Base-by-base conservation (phyloP, 441 rosid species). In the Croton laevigatus region DNA sequence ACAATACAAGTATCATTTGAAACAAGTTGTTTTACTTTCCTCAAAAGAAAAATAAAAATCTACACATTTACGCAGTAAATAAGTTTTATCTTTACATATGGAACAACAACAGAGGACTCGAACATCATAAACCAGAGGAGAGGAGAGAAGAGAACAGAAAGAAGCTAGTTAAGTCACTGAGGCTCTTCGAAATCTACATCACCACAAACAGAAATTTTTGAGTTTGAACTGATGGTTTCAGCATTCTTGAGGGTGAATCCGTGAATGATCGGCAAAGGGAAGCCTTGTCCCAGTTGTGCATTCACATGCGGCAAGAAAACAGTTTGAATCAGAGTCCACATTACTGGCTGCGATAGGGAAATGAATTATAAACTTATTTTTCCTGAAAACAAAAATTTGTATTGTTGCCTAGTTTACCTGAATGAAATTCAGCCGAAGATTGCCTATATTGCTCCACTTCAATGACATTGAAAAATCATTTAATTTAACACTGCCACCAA, bases 391-490 rank as follows among this genome's bases (percentile, higher is more conserved):
- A 8, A 34, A 27, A n/a, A n/a, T 12, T 57, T 19, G 17, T 57
- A 38, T 32, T 17, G 53, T 8, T 40, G 17, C 48, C 48, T 59
- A 73, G 49, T 13, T 16, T 85, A 90, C 98, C 96, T 89, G 91
- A 65, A 94, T 79, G 66, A 94, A 84, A 81, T 63, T 80, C 76
- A 94, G 59, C 49, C 78, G 91, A 59, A 94, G 90, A 80, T 84
- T 89, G 70, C 98, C 98, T 45, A 94, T 79, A 45, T 87, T 71
- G 83, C 97, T 91, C 98, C 98, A 94, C 62, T 88, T 84, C 76
- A 87, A 73, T 48, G 93, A 82, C 96, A 89, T 82, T 53, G 91
- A 73, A 66, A 94, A 89, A 77, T 81, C 91, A 63, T 82, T 83
- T 80, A 89, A 68, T 73, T 79, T 88, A 69, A 91, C 85, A 13